Conservation (phyloP, 2,329 filamentous ascomycete genomes). For the Fusarium robinianum region DNA sequence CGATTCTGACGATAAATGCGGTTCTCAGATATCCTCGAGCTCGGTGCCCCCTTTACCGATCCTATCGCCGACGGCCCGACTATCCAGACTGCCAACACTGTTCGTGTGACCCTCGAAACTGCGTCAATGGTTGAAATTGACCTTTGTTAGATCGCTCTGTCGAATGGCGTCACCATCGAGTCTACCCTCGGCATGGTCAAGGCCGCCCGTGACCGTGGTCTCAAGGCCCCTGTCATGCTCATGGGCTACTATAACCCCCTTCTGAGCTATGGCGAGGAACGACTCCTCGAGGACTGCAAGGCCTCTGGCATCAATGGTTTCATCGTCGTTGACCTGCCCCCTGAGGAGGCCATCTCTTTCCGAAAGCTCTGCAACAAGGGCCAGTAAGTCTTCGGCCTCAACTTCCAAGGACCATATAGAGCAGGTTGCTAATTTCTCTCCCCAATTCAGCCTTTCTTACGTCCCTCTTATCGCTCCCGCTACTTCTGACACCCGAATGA, state of each 20-base stretch:
- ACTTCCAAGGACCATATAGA: slow-evolving; percentile 1
- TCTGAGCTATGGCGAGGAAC: slow-evolving; percentile 91
- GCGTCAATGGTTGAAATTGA: slow-evolving; percentile 11
- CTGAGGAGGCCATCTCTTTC: slow-evolving; percentile 94
- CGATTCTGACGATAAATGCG: slow-evolving; percentile 13
- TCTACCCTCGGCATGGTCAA: slow-evolving; percentile 83
- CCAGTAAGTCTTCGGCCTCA: slow-evolving; percentile 56
- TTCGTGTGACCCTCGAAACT: slow-evolving; percentile 44
- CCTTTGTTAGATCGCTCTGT: slow-evolving; percentile 65
- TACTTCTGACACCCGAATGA: slow-evolving; percentile 92
- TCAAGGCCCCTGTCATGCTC: slow-evolving; percentile 82
- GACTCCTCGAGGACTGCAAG: slow-evolving; percentile 81
- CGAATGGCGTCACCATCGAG: slow-evolving; percentile 84
- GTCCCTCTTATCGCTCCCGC: slow-evolving; percentile 95
- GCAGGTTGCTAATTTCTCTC: no score
- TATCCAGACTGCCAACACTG: slow-evolving; percentile 93
- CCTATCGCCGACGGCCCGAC: slow-evolving; percentile 97
- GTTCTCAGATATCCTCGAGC: slow-evolving; percentile 78
- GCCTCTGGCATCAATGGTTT: slow-evolving; percentile 90
- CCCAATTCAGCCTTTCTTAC: slow-evolving; percentile 82
- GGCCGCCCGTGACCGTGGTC: slow-evolving; percentile 74
- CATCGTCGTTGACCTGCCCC: slow-evolving; percentile 93
- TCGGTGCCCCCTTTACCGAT: slow-evolving; percentile 96
- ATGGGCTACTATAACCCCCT: slow-evolving; percentile 99
- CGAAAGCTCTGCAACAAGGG: slow-evolving; percentile 79